Evolutionary conservation across 495 filamentous ascomycete genomes (phyloP), one percentile per base, ranked within the genome.

Genomic region (Hypoxylon rickii): DNA sequence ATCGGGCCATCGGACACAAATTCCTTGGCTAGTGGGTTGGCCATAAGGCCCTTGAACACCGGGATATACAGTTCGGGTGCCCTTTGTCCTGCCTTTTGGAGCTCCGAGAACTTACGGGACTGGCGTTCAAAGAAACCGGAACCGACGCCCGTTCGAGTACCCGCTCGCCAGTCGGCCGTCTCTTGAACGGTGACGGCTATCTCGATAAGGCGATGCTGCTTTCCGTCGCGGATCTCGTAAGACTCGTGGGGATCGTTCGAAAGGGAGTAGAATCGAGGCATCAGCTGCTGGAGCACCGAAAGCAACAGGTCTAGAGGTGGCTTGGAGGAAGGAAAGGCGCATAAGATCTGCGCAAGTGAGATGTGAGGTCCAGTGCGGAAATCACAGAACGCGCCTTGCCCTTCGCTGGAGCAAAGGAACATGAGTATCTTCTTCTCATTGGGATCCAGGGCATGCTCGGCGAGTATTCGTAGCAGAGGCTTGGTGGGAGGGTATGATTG

Each of bases 1-100:
- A 98, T 98, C 7, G 94, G 94, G 0, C 94, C 94, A 68, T 97
- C 92, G 6, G 87, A 83, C 4, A 86, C 83, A 65, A 97, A 98
- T 65, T 95, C 84, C 64, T 83, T 87, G 13, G 92, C 92, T 4
- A 98, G 79, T 0, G 94, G 94, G 70, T 98, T 98, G 39, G 91
- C 85, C 94, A 98, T 98, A n/a, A 98, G 78, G 2, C 94, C 94
- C 62, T 95, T 90, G 81, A 98, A 98, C 88, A 98, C 96, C 47
- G 95, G 95, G 17, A 96, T 73, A 44, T 89, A 82, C 26, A 97
- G 59, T 49, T 88, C 80, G 2, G 78, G 52, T 70, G 79, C 70
- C 19, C 76, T 74, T 18, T 79, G 72, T 33, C 86, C 87, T 5
- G 72, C 65, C 16, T 76, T 68, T 55, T 89, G 81, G 4, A 85